These are phyloP conservation scores for Lactarius sanguifluus DNA, from an alignment of 768 basidiomycete genomes.

Conservation along the genomic window DNA sequence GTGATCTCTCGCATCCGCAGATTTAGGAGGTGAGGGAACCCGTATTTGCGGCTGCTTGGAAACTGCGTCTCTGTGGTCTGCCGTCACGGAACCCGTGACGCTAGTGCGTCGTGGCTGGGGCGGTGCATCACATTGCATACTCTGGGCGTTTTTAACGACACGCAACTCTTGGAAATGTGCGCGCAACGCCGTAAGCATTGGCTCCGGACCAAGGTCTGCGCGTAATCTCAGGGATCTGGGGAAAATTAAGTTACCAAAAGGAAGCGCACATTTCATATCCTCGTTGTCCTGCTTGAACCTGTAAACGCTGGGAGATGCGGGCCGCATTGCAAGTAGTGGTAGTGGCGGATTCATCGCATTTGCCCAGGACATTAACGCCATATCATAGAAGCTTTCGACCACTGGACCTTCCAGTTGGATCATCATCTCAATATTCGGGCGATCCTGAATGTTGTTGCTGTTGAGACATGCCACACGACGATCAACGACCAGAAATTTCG, in stretches of 20 bases:
- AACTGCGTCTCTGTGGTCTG: conserved; percentile 1
- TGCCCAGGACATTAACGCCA: conserved; percentile 62
- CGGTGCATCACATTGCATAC: neutral
- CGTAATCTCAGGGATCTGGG: neutral
- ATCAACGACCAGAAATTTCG: conserved; percentile 69
- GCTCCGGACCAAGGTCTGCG: conserved; percentile 20
- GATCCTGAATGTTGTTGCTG: conserved; percentile 68
- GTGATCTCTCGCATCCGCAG: neutral
- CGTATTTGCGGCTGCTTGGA: conserved; percentile 5
- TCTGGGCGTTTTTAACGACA: conserved; percentile 5
- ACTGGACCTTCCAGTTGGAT: conserved; percentile 68
- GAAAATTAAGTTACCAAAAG: neutral
- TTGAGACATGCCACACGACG: conserved; percentile 63
- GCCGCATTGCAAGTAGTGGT: conserved; percentile 41
- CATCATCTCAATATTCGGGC: conserved; percentile 59
- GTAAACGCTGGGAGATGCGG: conserved; percentile 39
- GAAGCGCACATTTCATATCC: conserved; percentile 31
- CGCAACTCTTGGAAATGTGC: conserved; percentile 16
- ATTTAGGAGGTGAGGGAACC: conserved; percentile 2
- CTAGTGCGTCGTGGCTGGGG: neutral
- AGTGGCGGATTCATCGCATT: conserved; percentile 47
- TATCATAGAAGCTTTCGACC: conserved; percentile 69
- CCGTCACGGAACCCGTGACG: neutral
- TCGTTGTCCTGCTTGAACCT: conserved; percentile 41
- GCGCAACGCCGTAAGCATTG: conserved; percentile 9